These are phyloP conservation scores for Periconia macrospinosa DNA, from an alignment of 2,329 filamentous ascomycete genomes.

Conservation along the genomic window DNA sequence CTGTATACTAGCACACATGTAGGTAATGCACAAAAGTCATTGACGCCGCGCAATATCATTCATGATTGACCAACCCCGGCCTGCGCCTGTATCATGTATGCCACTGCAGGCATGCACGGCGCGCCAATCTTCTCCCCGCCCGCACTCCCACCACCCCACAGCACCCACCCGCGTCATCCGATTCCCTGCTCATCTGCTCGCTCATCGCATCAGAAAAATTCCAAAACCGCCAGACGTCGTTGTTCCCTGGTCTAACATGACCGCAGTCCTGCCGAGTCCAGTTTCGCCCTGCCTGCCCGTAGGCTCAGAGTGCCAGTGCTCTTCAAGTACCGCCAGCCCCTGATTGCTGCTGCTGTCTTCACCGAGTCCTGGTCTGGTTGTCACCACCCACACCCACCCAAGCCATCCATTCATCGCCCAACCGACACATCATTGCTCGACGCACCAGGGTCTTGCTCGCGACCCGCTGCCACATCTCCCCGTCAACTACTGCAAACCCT, in stretches of 20 bases:
- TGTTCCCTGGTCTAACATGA: slow-evolving; percentile 14
- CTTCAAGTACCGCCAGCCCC: neutral
- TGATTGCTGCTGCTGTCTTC: slow-evolving; percentile 26
- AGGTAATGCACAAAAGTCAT: neutral
- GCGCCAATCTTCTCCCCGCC: neutral
- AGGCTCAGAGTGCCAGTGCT: too few species aligned
- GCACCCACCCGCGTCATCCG: slow-evolving; percentile 33
- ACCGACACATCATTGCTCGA: neutral
- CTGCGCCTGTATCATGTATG: neutral
- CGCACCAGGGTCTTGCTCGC: neutral
- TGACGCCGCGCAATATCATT: slow-evolving; percentile 2
- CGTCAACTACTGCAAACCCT: neutral
- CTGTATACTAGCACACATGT: neutral
- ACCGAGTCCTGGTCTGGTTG: neutral
- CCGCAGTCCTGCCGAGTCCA: slow-evolving; percentile 27
- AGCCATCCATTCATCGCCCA: neutral
- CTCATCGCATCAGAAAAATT: slow-evolving; percentile 8
- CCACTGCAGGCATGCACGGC: too few species aligned
- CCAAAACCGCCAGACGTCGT: neutral
- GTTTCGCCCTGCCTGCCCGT: slow-evolving; percentile 10
- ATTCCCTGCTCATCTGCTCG: too few species aligned
- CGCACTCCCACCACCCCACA: slow-evolving; percentile 1
- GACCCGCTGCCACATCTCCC: slow-evolving; percentile 2
- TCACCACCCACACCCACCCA: too few species aligned
- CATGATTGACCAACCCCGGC: neutral